Base-by-base conservation (phyloP, 2,329 filamentous ascomycete species). In the Escovopsis sp. region DNA sequence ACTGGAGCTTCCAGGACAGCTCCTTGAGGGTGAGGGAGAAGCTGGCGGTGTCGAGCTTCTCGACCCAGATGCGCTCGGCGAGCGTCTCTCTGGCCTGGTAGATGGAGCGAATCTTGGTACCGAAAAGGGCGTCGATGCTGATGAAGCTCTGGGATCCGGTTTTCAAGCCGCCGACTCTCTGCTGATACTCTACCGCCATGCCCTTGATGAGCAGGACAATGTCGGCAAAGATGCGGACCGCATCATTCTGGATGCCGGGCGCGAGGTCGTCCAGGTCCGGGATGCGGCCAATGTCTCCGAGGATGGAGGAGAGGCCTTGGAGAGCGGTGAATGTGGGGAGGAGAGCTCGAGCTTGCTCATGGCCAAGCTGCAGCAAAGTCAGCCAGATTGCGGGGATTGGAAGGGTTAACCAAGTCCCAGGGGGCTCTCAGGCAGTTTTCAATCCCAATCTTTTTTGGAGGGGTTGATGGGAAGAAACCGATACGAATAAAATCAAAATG, bases 301-400 rank as follows among this genome's bases (percentile, higher is more conserved):
- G 57, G 4, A 66, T 49, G 40, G 63, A 52, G 2, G 58, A 59
- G 2, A 66, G 53, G 43, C 65, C 61, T 38, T 65, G 62, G 0
- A 65, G 47, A 1, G 59, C 57, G 26, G 59, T 55, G 44, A 66
- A 65, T 0, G 61, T 64, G 1, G 63, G 60, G 4, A 60, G 50
- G 3, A 66, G 53, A 2, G 62, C 59, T 18, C 55, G 50, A 7
- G 60, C 61, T 45, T 65, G 62, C 5, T 54, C 47, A 30, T 60
- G 59, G 1, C 62, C 62, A 34, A 65, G 59, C 62, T 65, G 38
- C 12, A 2, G 1, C n/a, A 12, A 33, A 23, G 35, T 32, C 28
- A 37, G 23, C 19, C 34, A 36, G 15, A 12, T 4, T 23, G 23
- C 23, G 23, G 23, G 23, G 6, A 6, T 4, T 4, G 23, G 6